Percentiles rank a stretch among this genome's conserved stretches.
These are phyloP conservation scores for Xerocomus minutiporus DNA, from an alignment of 1,284 basidiomycete genomes.

Conservation along the genomic window DNA sequence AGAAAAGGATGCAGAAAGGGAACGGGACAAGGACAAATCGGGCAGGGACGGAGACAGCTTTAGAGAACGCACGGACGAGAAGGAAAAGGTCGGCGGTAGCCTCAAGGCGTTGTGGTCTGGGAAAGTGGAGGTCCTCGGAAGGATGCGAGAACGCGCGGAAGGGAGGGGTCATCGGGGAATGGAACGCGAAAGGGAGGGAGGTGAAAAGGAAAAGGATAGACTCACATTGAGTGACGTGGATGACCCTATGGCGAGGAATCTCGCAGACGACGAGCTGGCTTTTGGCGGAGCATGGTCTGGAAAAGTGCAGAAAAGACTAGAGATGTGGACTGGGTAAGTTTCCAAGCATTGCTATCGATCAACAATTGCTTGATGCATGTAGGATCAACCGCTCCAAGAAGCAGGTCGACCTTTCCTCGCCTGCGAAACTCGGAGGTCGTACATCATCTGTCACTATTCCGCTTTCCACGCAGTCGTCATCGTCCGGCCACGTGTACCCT, in stretches of 20 bases:
- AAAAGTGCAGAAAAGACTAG: constrained; percentile 63
- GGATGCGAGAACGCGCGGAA: constrained; percentile 32
- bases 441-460: constrained; percentile 30
- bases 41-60: constrained; percentile 30
- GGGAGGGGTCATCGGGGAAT: constrained; percentile 13
- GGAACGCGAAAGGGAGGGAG: constrained; percentile 21
- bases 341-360: not conserved
- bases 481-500: constrained; percentile 30
- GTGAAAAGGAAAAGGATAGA: constrained; percentile 23
- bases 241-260: constrained; percentile 25
- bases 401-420: constrained; percentile 28
- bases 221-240: constrained; percentile 33
- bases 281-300: constrained; percentile 51
- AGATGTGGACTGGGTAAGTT: constrained; percentile 64
- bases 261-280: constrained; percentile 32
- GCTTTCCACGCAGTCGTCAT: constrained; percentile 32
- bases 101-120: constrained; percentile 34
- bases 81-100: constrained; percentile 36
- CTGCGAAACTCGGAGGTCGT: constrained; percentile 20
- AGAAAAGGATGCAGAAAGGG: constrained; percentile 28
- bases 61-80: constrained; percentile 33
- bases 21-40: constrained; percentile 34
- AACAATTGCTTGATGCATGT: constrained; percentile 8
- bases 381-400: constrained; percentile 34
- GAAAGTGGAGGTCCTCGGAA: constrained; percentile 25